Base-by-base conservation (phyloP, 257 asterid genomes). In the Ajuga chamaepitys region DNA sequence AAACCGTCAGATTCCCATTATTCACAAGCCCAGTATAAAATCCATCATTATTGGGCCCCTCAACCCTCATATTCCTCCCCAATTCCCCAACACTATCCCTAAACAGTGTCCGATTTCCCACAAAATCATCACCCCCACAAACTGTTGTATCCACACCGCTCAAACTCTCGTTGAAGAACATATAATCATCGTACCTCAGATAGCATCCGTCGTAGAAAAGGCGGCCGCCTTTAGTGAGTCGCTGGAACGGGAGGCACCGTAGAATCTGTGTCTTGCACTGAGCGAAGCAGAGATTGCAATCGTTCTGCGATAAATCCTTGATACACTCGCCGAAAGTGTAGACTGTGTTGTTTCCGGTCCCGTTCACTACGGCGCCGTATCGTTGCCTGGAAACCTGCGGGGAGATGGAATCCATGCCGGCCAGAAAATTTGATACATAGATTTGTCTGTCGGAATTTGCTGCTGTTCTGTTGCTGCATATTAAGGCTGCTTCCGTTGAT, bases 301-400 rank as follows among this genome's bases (percentile, higher is more conserved):
- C 95, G 1, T 45, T 51, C 46, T 61, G 82, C n/a, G 91, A 84
- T 7, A 84, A 80, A 52, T 87, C 89, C 54, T 80, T 84, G 81
- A 84, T 80, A 50, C 95, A 87, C 77, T 85, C 85, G 4, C 88
- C 95, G 37, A 72, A 80, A 1, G 89, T 77, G 55, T 84, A 82
- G 8, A 87, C 91, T 3, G 83, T 80, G 34, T 71, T 66, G 46
- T 82, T 78, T 1, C 89, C 91, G 9, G 80, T 68, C 5, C 89
- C 91, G 34, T 75, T 81, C 1, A 67, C 16, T 0, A 77, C 82
- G 8, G 14, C 74, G n/a, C 89, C 91, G 51, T 73, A 79, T 18
- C 76, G 58, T 44, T 67, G 75, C 10, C 75, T 26, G 3, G 67
- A 16, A 3, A 87, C 46, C 22, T 57, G 66, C 9, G 80, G 78